These are phyloP conservation scores for Carex parvula DNA, from an alignment of 176 grass and related monocot genomes.

Conservation along the genomic window DNA sequence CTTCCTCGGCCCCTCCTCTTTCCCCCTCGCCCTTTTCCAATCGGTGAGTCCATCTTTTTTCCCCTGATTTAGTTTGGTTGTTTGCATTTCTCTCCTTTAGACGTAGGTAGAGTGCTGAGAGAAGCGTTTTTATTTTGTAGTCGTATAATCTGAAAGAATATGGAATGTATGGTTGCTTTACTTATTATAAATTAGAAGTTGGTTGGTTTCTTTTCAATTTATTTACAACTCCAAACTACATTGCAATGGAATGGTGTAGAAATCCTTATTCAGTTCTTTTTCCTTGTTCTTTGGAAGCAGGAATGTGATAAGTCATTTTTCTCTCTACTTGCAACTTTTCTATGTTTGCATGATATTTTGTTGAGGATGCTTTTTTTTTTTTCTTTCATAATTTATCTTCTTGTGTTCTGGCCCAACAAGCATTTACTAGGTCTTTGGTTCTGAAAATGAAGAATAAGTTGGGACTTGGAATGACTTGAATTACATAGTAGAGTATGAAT, in stretches of 20 bases:
- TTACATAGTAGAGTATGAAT: background rate
- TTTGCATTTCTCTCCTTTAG: background rate
- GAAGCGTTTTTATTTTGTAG: no score
- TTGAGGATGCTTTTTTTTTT: background rate
- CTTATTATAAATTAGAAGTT: background rate
- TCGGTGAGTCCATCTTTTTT: slow-evolving; percentile 8
- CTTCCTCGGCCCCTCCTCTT: slow-evolving; percentile 19
- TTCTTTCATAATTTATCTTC: background rate
- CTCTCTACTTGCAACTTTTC: background rate
- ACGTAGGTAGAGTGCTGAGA: no score
- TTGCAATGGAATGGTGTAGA: background rate
- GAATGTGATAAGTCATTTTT: background rate
- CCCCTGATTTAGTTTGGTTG: background rate
- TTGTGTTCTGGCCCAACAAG: background rate
- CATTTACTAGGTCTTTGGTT: background rate
- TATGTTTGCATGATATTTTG: background rate
- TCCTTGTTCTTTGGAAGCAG: background rate
- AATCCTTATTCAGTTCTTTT: background rate
- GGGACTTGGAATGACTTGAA: background rate
- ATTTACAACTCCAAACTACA: background rate
- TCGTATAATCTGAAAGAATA: background rate
- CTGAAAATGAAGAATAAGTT: background rate
- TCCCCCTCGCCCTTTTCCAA: slow-evolving; percentile 18
- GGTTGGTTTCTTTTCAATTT: background rate
- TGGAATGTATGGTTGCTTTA: background rate